A percentile compares a stretch with the other conserved stretches of the same genome.
Evolutionary conservation across 2,329 filamentous ascomycete species (phyloP).

Genomic region (Purpureocillium lavendulum): DNA sequence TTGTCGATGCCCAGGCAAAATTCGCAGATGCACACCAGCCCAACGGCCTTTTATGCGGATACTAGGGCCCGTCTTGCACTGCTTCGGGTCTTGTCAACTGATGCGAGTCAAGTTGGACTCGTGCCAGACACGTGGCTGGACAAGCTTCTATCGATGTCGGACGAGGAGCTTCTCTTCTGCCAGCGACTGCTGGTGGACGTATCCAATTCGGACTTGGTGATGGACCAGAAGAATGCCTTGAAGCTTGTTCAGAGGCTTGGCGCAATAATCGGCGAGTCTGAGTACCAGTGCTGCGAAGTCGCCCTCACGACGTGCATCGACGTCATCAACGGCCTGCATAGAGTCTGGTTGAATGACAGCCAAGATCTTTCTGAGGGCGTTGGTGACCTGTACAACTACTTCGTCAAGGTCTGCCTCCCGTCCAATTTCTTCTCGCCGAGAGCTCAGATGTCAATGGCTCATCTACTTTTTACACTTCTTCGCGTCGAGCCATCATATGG

Average conservation of each 20-base stretch:
- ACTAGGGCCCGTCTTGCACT: slow-evolving; percentile 37
- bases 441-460: slow-evolving; percentile 58
- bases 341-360: slow-evolving; percentile 53
- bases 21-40: slow-evolving; percentile 30
- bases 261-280: slow-evolving; percentile 42
- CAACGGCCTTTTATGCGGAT: slow-evolving; percentile 38
- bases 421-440: slow-evolving; percentile 61
- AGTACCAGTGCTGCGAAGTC: slow-evolving; percentile 67
- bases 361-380: slow-evolving; percentile 57
- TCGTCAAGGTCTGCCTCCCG: slow-evolving; percentile 58
- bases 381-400: slow-evolving; percentile 71
- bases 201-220: slow-evolving; percentile 43
- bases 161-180: slow-evolving; percentile 47
- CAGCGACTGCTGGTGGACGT: slow-evolving; percentile 41
- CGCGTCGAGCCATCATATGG: slow-evolving; percentile 60
- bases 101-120: slow-evolving; percentile 36
- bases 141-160: slow-evolving; percentile 36
- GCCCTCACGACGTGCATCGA: slow-evolving; percentile 60
- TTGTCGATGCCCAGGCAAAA: slow-evolving; percentile 38
- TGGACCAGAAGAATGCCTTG: slow-evolving; percentile 36
- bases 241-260: slow-evolving; percentile 43
- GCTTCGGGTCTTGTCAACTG: slow-evolving; percentile 31
- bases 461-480: slow-evolving; percentile 63
- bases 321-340: slow-evolving; percentile 54
- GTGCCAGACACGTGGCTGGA: slow-evolving; percentile 44